Percentiles rank a stretch among this genome's conserved stretches.
phyloP scores from a whole-genome alignment of 805 yeast genomes.

The Lipomyces sp. region DNA sequence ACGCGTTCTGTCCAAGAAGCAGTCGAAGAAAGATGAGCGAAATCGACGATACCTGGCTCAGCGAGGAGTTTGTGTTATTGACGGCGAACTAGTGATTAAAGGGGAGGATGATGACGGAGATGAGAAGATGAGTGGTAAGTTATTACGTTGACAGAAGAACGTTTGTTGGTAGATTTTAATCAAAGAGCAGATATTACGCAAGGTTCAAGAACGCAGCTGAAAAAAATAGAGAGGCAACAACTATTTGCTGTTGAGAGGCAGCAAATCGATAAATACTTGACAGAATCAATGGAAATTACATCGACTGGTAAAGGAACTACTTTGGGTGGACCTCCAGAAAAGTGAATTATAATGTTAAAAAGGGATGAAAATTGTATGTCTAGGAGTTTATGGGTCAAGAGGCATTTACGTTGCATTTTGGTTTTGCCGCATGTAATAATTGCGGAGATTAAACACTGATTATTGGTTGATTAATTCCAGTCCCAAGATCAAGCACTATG shows the following conservation, averaged over 20 bases:
- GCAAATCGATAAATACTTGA: neutral
- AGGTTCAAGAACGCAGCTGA: conserved; percentile 37
- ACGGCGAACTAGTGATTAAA: conserved; percentile 23
- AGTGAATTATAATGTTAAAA: neutral
- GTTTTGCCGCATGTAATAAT: neutral
- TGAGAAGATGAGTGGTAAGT: conserved; percentile 41
- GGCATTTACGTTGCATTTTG: neutral
- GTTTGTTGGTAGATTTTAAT: neutral
- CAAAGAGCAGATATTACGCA: neutral
- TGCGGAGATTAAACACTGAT: too few species aligned
- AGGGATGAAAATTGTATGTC: neutral
- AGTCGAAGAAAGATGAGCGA: conserved; percentile 77
- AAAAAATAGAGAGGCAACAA: conserved; percentile 47
- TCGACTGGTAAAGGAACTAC: conserved; percentile 77
- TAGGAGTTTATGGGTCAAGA: neutral
- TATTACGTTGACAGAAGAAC: neutral
- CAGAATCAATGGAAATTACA: conserved; percentile 50
- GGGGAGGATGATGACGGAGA: conserved; percentile 48
- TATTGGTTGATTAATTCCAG: too few species aligned
- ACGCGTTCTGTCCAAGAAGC: conserved; percentile 68
- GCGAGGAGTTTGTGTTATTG: conserved; percentile 47
- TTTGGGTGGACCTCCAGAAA: conserved; percentile 66
- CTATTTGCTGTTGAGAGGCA: conserved; percentile 36
- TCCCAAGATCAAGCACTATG: too few species aligned
- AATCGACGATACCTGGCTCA: conserved; percentile 71